Evolutionary conservation across 495 filamentous ascomycete genomes (phyloP).

Genomic region (Aspergillus conjunctus): DNA sequence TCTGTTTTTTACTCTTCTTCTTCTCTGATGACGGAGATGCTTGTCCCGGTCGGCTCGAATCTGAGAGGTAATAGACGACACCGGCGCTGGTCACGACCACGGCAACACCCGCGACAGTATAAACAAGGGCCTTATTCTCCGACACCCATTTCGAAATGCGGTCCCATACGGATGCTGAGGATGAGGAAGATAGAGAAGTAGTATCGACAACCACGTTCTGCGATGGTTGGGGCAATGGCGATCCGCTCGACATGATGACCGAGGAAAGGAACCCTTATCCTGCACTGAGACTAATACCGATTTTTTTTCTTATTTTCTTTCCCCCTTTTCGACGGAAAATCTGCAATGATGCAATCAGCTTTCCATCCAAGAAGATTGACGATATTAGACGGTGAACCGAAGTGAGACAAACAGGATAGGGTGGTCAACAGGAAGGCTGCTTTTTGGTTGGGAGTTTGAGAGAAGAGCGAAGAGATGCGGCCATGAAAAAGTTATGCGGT

Average conservation of each 20-base stretch:
- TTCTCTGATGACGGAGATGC: slow-evolving; percentile 36
- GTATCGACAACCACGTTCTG: slow-evolving; percentile 53
- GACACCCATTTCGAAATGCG: slow-evolving; percentile 89
- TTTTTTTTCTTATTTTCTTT: slow-evolving; percentile 5
- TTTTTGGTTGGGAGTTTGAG: slow-evolving; percentile 23
- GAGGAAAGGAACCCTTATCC: slow-evolving; percentile 24
- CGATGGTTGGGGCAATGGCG: slow-evolving; percentile 41
- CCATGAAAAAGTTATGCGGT: slow-evolving; percentile 33
- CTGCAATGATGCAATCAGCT: slow-evolving; percentile 13
- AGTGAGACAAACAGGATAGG: slow-evolving; percentile 25
- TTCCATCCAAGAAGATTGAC: not conserved
- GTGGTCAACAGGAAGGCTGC: slow-evolving; percentile 27
- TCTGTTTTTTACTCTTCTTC: slow-evolving; percentile 66
- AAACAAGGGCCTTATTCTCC: slow-evolving; percentile 92
- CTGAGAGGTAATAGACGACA: slow-evolving; percentile 82
- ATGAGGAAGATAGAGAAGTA: slow-evolving; percentile 50
- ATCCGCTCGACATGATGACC: slow-evolving; percentile 47
- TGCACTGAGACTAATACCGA: slow-evolving; percentile 14
- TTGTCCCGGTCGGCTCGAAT: slow-evolving; percentile 38
- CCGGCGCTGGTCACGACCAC: slow-evolving; percentile 88
- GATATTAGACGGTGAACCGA: not conserved
- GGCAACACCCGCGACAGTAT: slow-evolving; percentile 91
- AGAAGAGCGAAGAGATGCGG: slow-evolving; percentile 41
- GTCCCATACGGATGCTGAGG: slow-evolving; percentile 77
- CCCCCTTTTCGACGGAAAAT: slow-evolving; percentile 15